These are phyloP conservation scores for Plasmodium yoelii DNA, from an alignment of 169 alveolate species.

Conservation along the genomic window DNA sequence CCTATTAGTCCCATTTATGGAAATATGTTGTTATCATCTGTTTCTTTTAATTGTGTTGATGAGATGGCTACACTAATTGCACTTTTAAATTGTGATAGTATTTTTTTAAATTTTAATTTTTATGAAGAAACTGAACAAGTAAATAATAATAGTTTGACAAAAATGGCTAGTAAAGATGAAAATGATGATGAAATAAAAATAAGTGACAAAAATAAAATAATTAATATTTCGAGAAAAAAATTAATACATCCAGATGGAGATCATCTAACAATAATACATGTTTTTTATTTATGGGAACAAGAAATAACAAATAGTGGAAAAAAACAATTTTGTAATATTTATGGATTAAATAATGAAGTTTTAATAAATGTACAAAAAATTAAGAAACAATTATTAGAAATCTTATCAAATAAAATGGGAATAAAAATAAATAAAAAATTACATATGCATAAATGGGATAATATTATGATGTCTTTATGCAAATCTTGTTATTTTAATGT, in stretches of 20 bases:
- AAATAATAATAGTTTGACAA: neutral
- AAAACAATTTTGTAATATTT: constrained; percentile 87
- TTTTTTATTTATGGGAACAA: constrained; percentile 85
- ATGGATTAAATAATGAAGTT: constrained; percentile 85
- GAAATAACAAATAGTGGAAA: constrained; percentile 79
- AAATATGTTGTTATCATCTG: constrained; percentile 89
- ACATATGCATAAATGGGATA: constrained; percentile 76
- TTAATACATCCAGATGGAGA: constrained; percentile 97
- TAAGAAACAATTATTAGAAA: constrained; percentile 51
- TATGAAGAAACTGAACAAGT: constrained; percentile 91
- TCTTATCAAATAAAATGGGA: constrained; percentile 25
- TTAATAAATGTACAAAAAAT: constrained; percentile 83
- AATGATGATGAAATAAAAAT: constrained; percentile 79
- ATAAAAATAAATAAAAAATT: constrained; percentile 18
- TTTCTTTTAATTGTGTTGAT: constrained; percentile 91
- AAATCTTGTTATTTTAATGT: constrained; percentile 82
- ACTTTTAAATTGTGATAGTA: constrained; percentile 81
- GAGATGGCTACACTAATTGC: constrained; percentile 93
- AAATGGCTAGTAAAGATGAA: neutral
- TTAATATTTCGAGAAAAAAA: constrained; percentile 93
- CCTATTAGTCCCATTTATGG: constrained; percentile 94
- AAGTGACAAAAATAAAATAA: constrained; percentile 89
- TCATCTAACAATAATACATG: constrained; percentile 94
- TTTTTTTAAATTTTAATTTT: constrained; percentile 91
- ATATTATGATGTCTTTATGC: constrained; percentile 77